Percentiles rank a stretch among this genome's conserved stretches.
Conservation (phyloP, 345 rosid species). For the Populus deltoides region DNA sequence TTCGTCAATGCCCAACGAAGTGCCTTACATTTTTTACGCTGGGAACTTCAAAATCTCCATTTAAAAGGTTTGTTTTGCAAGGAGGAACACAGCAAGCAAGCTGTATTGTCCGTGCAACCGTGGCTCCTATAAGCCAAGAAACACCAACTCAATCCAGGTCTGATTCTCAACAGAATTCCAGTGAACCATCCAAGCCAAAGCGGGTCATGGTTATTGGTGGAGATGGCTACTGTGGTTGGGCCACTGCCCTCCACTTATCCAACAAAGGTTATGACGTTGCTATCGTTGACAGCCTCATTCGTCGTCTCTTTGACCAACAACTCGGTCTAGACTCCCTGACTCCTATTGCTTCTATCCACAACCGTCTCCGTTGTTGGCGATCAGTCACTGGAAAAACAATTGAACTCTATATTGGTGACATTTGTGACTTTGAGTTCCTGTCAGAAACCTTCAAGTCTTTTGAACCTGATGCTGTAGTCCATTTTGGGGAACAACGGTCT, state of each 20-base stretch:
- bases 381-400: slow-evolving; percentile 77
- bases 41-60: slow-evolving; percentile 34
- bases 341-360: slow-evolving; percentile 79
- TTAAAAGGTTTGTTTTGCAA: slow-evolving; percentile 34
- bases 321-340: slow-evolving; percentile 88
- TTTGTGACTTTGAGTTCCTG: slow-evolving; percentile 93
- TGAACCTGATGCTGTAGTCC: slow-evolving; percentile 91
- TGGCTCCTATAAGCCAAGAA: slow-evolving; percentile 47
- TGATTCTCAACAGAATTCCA: slow-evolving; percentile 27
- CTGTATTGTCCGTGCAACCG: slow-evolving; percentile 40
- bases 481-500: slow-evolving; percentile 92
- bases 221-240: slow-evolving; percentile 99
- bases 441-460: slow-evolving; percentile 74
- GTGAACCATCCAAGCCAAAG: slow-evolving; percentile 45
- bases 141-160: slow-evolving; percentile 47
- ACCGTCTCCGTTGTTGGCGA: slow-evolving; percentile 82
- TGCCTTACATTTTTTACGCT: slow-evolving; percentile 31
- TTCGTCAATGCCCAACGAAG: slow-evolving; percentile 19
- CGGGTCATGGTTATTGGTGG: slow-evolving; percentile 97
- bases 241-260: slow-evolving; percentile 91
- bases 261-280: slow-evolving; percentile 79
- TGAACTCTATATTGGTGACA: slow-evolving; percentile 77
- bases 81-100: slow-evolving; percentile 30
- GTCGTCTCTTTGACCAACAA: slow-evolving; percentile 89
- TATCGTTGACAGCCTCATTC: slow-evolving; percentile 76